phyloP scores from a whole-genome alignment of 2,329 filamentous ascomycete genomes.

The Fusarium tuaranense region DNA sequence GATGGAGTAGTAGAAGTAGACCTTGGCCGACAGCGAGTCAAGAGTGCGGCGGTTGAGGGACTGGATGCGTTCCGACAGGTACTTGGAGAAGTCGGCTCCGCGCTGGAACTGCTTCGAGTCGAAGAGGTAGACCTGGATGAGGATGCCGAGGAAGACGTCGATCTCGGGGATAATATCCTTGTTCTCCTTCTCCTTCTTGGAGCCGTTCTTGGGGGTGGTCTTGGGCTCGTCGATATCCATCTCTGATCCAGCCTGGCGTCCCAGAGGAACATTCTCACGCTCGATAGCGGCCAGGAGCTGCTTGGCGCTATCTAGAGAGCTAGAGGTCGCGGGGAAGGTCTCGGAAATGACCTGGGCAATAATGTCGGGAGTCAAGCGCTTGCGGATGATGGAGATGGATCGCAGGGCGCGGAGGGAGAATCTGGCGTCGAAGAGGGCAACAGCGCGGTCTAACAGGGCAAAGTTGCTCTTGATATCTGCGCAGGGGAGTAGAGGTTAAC shows the following conservation, averaged over 20 bases:
- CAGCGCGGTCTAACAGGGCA: slow-evolving; percentile 88
- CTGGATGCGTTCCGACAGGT: slow-evolving; percentile 86
- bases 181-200: slow-evolving; percentile 75
- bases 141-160: slow-evolving; percentile 88
- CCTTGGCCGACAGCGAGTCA: slow-evolving; percentile 92
- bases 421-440: slow-evolving; percentile 91
- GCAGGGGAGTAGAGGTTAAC: slow-evolving; percentile 35
- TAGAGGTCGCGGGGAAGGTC: slow-evolving; percentile 74
- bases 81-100: slow-evolving; percentile 86
- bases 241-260: slow-evolving; percentile 67
- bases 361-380: slow-evolving; percentile 86
- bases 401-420: slow-evolving; percentile 94
- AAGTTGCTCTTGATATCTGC: slow-evolving; percentile 97
- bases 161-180: slow-evolving; percentile 89
- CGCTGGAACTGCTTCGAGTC: slow-evolving; percentile 85
- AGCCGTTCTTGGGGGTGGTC: slow-evolving; percentile 61
- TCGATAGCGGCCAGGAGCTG: slow-evolving; percentile 78
- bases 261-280: slow-evolving; percentile 73
- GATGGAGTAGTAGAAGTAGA: slow-evolving; percentile 97
- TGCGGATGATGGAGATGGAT: slow-evolving; percentile 95
- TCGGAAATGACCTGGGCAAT: slow-evolving; percentile 84
- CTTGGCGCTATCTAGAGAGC: slow-evolving; percentile 74
- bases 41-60: slow-evolving; percentile 92
- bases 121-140: slow-evolving; percentile 88
- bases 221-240: slow-evolving; percentile 80